phyloP scores from a whole-genome alignment of 2,329 filamentous ascomycete species.

The Diaporthe australafricana region DNA sequence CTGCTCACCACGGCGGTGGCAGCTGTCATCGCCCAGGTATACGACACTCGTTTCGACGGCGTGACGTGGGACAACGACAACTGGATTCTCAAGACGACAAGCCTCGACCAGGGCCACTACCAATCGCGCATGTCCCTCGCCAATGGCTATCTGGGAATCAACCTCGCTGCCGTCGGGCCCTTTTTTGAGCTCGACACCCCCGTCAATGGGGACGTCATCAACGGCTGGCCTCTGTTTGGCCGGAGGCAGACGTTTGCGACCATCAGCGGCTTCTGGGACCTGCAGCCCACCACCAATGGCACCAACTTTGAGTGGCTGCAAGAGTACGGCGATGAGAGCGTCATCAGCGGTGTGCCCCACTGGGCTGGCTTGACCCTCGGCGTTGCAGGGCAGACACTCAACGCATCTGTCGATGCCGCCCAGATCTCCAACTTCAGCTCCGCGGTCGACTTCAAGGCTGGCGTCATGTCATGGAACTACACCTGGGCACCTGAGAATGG shows the following conservation, averaged over 20 bases:
- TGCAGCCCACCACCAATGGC: constrained; percentile 66
- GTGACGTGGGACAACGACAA: constrained; percentile 45
- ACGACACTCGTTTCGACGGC: constrained; percentile 43
- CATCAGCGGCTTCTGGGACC: constrained; percentile 75
- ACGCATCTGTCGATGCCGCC: constrained; percentile 68
- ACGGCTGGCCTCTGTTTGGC: constrained; percentile 76
- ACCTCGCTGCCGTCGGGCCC: constrained; percentile 43
- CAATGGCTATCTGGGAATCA: constrained; percentile 47
- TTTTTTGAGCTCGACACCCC: constrained; percentile 44
- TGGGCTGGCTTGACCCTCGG: constrained; percentile 60
- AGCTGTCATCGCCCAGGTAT: constrained; percentile 27
- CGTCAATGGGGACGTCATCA: constrained; percentile 52
- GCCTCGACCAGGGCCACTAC: constrained; percentile 43
- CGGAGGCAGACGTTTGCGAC: constrained; percentile 74
- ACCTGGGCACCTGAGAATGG: constrained; percentile 70
- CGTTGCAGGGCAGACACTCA: constrained; percentile 64
- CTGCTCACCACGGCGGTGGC: not conserved
- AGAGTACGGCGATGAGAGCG: constrained; percentile 70
- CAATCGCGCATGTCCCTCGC: constrained; percentile 45
- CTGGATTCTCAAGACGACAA: constrained; percentile 43
- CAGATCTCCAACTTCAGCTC: constrained; percentile 72
- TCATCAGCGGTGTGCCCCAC: constrained; percentile 78
- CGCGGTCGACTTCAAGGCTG: constrained; percentile 72
- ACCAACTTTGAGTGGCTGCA: constrained; percentile 76
- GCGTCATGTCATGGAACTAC: constrained; percentile 72